Base-by-base conservation (phyloP, 345 rosid species). In the Gossypium bickii region DNA sequence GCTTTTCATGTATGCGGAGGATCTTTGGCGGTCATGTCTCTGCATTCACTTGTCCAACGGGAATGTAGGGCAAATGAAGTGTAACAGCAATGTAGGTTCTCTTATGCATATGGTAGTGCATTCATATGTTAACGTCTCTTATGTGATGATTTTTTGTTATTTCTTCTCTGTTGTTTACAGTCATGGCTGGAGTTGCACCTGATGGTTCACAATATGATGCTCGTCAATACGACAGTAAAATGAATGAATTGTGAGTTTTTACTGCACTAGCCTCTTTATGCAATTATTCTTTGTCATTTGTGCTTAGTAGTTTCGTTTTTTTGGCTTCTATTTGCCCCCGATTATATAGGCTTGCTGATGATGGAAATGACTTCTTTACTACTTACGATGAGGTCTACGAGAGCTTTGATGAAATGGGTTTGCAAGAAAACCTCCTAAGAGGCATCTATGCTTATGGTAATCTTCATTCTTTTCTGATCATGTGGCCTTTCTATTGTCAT, bases 371-470 rank as follows among this genome's bases (percentile, higher is more conserved):
- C 44, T 83, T 81, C 72, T 85, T 85, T 72, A 79, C 83, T 13
- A 47, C 83, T 0, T 85, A 80, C 45, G 86, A 85, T 55, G 88
- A 87, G 52, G 86, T 82, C 29, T 75, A 76, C 70, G 86, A 87
- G 11, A 87, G 78, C 68, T 87, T 87, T 62, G 90, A 87, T 75
- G 63, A 71, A n/a, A 87, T 85, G 88, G 85, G 85, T 16, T 70
- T 85, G 75, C 71, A 80, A 72, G 85, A 83, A 76, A 85, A 85
- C 67, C 88, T 86, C 49, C 78, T 81, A 44, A 81, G 88, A 79
- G 86, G 88, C 74, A 80, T 85, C 78, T 83, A 83, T 55, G 85
- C 87, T 12, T 80, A 85, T 57, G 88, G 85, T 87, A 76, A 57
- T 18, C 49, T 47, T 12, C 5, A 16, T 45, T 20, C 47, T 7